These are phyloP conservation scores for Rutstroemia sp. DNA, from an alignment of 2,329 filamentous ascomycete species.

Conservation along the genomic window DNA sequence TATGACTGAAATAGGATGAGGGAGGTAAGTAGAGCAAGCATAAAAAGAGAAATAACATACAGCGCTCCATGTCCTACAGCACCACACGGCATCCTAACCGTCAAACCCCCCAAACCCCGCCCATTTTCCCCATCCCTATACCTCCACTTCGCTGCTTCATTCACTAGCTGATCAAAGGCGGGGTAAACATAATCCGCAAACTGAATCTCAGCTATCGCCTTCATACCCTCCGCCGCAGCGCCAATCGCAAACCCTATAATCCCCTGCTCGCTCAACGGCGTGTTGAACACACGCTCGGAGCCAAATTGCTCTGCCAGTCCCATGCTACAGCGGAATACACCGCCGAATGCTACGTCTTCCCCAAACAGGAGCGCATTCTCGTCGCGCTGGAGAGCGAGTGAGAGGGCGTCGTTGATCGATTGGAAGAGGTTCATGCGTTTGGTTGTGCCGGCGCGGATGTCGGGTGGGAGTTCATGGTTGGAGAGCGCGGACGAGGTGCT, in stretches of 20 bases:
- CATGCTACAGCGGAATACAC: constrained; percentile 92
- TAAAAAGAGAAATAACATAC: constrained; percentile 32
- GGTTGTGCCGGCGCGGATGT: constrained; percentile 60
- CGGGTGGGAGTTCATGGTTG: constrained; percentile 62
- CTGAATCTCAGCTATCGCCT: constrained; percentile 81
- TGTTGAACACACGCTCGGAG: constrained; percentile 88
- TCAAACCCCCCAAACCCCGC: constrained; percentile 54
- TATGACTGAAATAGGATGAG: neutral
- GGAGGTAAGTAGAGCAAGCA: neutral
- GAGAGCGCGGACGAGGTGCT: constrained; percentile 63
- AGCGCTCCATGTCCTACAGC: constrained; percentile 66
- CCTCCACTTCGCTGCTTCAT: constrained; percentile 66
- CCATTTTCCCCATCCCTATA: constrained; percentile 56
- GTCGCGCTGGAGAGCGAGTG: constrained; percentile 73
- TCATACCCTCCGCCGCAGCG: constrained; percentile 83
- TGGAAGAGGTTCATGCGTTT: constrained; percentile 92
- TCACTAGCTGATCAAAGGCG: constrained; percentile 71
- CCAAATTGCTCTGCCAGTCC: constrained; percentile 84
- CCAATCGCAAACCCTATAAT: constrained; percentile 93
- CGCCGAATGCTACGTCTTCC: constrained; percentile 94
- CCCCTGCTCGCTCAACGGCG: constrained; percentile 86
- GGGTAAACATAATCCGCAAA: constrained; percentile 75
- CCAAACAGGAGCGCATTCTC: constrained; percentile 87
- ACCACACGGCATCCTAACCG: constrained; percentile 65
- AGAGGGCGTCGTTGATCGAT: constrained; percentile 83